These are phyloP conservation scores for Coccomyxa subellipsoidea DNA, from an alignment of 163 green algal genomes.

Conservation along the genomic window DNA sequence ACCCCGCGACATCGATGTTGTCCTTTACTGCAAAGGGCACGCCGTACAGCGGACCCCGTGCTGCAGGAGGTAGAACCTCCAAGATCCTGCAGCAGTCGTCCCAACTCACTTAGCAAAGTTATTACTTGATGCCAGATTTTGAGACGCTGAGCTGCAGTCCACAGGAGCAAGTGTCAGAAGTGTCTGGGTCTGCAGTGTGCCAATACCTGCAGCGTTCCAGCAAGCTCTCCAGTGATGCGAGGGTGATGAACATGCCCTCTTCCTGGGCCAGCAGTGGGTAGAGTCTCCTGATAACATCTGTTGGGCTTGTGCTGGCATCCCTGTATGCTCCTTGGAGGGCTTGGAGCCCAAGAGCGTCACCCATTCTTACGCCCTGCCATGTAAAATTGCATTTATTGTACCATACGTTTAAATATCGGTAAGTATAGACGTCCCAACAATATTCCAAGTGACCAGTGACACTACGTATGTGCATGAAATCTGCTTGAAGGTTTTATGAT, in stretches of 20 bases:
- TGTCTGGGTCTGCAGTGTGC: no score
- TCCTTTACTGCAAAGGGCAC: slow-evolving; percentile 81
- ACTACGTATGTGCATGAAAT: no score
- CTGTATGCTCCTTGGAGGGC: background rate
- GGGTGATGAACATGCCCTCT: slow-evolving; percentile 45
- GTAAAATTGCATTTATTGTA: no score
- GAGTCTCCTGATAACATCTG: background rate
- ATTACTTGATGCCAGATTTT: no score
- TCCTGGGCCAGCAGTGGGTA: slow-evolving; percentile 2
- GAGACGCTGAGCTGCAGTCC: no score
- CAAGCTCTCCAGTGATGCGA: slow-evolving; percentile 37
- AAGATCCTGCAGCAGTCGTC: slow-evolving; percentile 32
- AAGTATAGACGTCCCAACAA: no score
- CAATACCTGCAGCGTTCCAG: slow-evolving; percentile 45
- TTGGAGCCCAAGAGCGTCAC: background rate
- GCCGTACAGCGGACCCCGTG: slow-evolving; percentile 55
- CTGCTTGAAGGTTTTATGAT: no score
- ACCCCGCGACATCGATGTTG: slow-evolving; percentile 77
- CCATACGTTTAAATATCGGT: no score
- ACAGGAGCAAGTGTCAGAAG: no score
- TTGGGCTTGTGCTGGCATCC: background rate
- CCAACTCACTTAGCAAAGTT: no score
- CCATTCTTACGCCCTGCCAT: background rate
- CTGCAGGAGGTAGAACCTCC: slow-evolving; percentile 23
- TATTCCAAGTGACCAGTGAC: no score